Conservation (phyloP, 2,329 filamentous ascomycete species). For the Cladophialophora exuberans region DNA sequence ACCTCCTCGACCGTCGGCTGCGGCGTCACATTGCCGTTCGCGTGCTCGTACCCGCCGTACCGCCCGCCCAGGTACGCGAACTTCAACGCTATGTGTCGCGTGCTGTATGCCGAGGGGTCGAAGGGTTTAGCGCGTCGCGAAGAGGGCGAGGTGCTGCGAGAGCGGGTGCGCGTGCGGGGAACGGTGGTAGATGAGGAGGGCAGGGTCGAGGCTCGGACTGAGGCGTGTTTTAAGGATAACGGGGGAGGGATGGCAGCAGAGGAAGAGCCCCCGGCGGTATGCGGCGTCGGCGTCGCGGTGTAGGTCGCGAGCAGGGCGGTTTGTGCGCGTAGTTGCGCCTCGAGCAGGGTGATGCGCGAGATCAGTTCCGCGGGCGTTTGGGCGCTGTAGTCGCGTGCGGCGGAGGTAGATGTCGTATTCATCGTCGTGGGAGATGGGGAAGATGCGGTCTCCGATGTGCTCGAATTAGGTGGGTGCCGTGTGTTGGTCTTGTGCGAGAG, state of each 20-base stretch:
- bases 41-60: slow-evolving; percentile 93
- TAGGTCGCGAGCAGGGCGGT: slow-evolving; percentile 40
- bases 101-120: slow-evolving; percentile 79
- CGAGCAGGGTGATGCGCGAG: slow-evolving; percentile 67
- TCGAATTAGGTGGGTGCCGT: no score
- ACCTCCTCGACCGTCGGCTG: slow-evolving; percentile 88
- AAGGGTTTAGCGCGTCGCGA: slow-evolving; percentile 55
- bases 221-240: no score
- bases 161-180: slow-evolving; percentile 75
- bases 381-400: slow-evolving; percentile 61
- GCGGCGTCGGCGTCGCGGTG: background rate
- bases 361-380: slow-evolving; percentile 74
- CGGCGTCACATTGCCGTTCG: slow-evolving; percentile 68
- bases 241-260: background rate
- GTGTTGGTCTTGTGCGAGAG: no score
- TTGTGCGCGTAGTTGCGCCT: slow-evolving; percentile 64
- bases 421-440: no score
- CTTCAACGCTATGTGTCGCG: slow-evolving; percentile 85
- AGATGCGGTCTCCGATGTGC: no score
- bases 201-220: background rate
- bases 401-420: no score
- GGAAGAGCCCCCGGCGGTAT: background rate
- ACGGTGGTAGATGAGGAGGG: slow-evolving; percentile 38
- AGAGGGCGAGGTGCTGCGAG: slow-evolving; percentile 71
- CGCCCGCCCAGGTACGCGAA: slow-evolving; percentile 88